Conservation (phyloP, 2,329 filamentous ascomycete species). For the Botrytis pseudocinerea region DNA sequence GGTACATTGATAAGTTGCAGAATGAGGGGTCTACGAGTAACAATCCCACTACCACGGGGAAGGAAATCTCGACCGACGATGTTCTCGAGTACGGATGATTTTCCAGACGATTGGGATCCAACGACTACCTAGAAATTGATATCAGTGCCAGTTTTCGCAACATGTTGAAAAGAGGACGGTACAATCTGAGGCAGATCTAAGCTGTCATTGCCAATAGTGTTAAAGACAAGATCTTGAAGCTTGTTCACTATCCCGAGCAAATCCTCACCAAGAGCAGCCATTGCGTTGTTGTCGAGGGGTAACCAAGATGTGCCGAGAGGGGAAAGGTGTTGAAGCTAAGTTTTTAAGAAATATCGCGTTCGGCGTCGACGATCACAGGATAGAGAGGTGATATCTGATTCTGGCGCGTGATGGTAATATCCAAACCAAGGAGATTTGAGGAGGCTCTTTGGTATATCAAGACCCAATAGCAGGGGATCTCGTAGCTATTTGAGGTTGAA, state of each 20-base stretch:
- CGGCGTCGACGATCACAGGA: conserved; percentile 22
- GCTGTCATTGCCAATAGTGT: conserved; percentile 98
- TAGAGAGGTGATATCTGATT: conserved; percentile 7
- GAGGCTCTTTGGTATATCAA: conserved; percentile 3
- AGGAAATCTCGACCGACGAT: conserved; percentile 98
- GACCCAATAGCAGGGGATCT: conserved; percentile 18
- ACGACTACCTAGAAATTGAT: conserved; percentile 75
- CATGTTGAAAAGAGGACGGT: conserved; percentile 45
- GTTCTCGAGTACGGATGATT: conserved; percentile 98
- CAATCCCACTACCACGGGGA: conserved; percentile 93
- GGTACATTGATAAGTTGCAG: conserved; percentile 98
- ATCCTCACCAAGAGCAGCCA: conserved; percentile 96
- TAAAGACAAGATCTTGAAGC: conserved; percentile 97
- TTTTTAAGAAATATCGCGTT: conserved; percentile 21
- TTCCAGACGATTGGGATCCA: conserved; percentile 96
- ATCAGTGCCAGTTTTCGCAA: conserved; percentile 28
- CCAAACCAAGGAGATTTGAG: conserved; percentile 5
- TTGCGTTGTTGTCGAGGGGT: conserved; percentile 46
- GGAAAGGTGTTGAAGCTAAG: conserved; percentile 20
- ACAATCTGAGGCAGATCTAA: conserved; percentile 98
- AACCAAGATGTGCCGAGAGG: conserved; percentile 24
- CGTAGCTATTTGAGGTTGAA: conserved; percentile 13
- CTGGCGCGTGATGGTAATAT: conserved; percentile 1
- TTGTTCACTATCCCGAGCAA: conserved; percentile 95
- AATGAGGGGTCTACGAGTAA: conserved; percentile 90